Evolutionary conservation across 345 rosid genomes (phyloP).

Genomic region (Salix dunnii): DNA sequence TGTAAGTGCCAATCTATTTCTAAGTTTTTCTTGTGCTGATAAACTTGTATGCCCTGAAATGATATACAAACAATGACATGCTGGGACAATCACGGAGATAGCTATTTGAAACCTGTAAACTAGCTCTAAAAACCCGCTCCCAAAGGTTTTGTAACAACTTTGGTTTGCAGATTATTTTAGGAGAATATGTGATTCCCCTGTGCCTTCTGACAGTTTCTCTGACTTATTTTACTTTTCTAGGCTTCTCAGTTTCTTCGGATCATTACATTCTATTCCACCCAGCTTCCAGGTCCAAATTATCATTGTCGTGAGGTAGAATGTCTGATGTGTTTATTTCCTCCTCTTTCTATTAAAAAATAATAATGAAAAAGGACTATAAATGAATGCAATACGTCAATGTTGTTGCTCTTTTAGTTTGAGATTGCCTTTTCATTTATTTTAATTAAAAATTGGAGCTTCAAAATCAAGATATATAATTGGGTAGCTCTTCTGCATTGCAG

Average conservation of each 20-base stretch:
- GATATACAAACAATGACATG: not conserved
- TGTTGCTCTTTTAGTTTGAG: not conserved
- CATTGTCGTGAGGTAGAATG: constrained; percentile 86
- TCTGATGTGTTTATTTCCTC: not conserved
- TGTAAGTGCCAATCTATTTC: constrained; percentile 48
- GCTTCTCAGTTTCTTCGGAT: constrained; percentile 84
- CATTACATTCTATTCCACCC: constrained; percentile 88
- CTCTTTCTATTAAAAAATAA: not conserved
- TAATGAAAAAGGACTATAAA: not conserved
- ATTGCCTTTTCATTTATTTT: not conserved
- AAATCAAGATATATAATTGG: not conserved
- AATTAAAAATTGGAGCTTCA: not conserved
- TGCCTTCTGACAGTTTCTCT: constrained; percentile 15
- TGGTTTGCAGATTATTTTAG: not conserved
- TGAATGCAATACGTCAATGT: too few relatives aligned
- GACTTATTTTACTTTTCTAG: constrained; percentile 35
- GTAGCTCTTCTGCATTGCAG: constrained; percentile 37
- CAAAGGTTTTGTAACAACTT: not conserved
- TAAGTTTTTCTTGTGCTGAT: not conserved
- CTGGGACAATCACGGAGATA: not conserved
- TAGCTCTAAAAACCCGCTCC: not conserved
- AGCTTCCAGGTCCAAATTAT: constrained; percentile 97
- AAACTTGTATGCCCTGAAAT: not conserved
- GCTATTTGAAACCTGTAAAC: not conserved
- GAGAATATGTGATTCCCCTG: not conserved